Evolutionary conservation across 805 yeast species (phyloP).

Genomic region (Torulaspora microellipsoides): DNA sequence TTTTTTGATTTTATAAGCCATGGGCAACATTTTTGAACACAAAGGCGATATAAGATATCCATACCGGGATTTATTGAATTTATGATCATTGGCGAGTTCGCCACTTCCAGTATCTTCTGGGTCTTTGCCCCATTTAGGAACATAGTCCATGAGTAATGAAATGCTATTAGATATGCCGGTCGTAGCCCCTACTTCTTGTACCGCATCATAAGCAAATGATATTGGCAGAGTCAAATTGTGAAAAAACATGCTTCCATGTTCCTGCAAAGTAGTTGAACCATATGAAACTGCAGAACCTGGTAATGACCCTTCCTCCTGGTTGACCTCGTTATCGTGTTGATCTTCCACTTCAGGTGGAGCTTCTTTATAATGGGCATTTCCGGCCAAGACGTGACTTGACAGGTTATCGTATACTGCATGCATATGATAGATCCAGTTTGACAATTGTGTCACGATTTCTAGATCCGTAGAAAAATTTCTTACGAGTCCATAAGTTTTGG

Average conservation of each 20-base stretch:
- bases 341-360: conserved; percentile 9
- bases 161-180: conserved; percentile 33
- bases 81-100: neutral
- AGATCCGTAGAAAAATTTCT: conserved; percentile 25
- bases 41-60: conserved; percentile 33
- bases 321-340: neutral
- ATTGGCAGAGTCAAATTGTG: conserved; percentile 33
- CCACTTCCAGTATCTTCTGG: neutral
- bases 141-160: conserved; percentile 27
- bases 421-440: conserved; percentile 34
- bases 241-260: conserved; percentile 18
- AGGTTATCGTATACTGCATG: conserved; percentile 25
- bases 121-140: conserved; percentile 22
- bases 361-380: conserved; percentile 28
- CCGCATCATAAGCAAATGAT: conserved; percentile 33
- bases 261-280: conserved; percentile 1
- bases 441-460: conserved; percentile 22
- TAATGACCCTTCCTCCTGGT: neutral
- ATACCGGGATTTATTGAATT: conserved; percentile 12
- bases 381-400: conserved; percentile 30
- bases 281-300: neutral
- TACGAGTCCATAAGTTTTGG: conserved; percentile 28
- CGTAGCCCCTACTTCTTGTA: conserved; percentile 34
- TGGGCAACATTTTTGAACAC: conserved; percentile 22
- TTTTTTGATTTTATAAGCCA: conserved; percentile 21